Evolutionary conservation across 2,329 filamentous ascomycete species (phyloP).

Genomic region (Fusarium sp.): DNA sequence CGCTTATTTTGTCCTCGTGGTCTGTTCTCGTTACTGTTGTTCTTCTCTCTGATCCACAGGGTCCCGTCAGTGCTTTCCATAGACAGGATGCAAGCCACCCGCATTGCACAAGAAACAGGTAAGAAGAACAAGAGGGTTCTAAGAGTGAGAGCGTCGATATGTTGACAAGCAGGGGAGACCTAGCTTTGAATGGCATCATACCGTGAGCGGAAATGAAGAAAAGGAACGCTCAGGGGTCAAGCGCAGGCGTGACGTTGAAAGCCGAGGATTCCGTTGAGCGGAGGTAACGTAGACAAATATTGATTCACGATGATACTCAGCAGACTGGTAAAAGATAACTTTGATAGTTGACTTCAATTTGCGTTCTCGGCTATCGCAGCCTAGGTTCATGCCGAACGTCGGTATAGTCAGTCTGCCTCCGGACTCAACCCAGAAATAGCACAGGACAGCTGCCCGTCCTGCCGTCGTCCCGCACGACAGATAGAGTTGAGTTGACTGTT

Average conservation of each 20-base stretch:
- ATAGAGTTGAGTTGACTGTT: slow-evolving; percentile 33
- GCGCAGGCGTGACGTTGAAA: slow-evolving; percentile 1
- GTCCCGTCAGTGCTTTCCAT: slow-evolving; percentile 37
- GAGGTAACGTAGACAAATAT: not conserved
- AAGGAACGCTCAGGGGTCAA: slow-evolving; percentile 6
- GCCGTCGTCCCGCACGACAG: slow-evolving; percentile 6
- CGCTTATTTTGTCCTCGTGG: slow-evolving; percentile 1
- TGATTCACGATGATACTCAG: not conserved
- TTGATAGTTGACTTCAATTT: not conserved
- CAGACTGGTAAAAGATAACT: not conserved
- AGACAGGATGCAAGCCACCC: slow-evolving; percentile 8
- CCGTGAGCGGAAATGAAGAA: slow-evolving; percentile 8
- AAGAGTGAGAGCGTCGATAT: slow-evolving; percentile 5
- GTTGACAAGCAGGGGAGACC: slow-evolving; percentile 46
- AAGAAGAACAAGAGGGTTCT: slow-evolving; percentile 11
- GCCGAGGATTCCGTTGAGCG: not conserved
- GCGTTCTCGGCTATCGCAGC: slow-evolving; percentile 6
- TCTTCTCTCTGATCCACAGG: slow-evolving; percentile 30
- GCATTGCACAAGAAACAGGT: slow-evolving; percentile 11
- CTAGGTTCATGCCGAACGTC: not conserved
- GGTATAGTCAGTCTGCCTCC: not conserved
- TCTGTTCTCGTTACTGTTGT: not conserved
- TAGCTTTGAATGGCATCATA: slow-evolving; percentile 24
- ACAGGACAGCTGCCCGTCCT: not conserved
- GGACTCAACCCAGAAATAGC: not conserved